These are phyloP conservation scores for Puccinia polysora DNA, from an alignment of 1,284 basidiomycete genomes.

Conservation along the genomic window DNA sequence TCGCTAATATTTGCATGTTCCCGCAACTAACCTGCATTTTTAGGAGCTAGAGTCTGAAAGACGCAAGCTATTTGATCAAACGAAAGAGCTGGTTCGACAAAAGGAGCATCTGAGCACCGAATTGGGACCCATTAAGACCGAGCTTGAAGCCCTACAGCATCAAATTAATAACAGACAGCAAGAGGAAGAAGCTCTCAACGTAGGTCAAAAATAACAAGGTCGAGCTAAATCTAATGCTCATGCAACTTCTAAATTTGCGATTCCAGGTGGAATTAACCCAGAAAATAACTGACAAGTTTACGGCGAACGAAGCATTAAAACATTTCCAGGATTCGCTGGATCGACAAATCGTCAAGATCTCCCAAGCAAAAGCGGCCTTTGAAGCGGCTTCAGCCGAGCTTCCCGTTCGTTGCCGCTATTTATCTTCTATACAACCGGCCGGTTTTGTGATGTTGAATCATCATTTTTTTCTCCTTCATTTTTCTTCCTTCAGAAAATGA, in stretches of 20 bases:
- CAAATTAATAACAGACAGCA: slow-evolving; percentile 6
- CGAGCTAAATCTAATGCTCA: background rate
- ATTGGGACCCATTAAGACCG: slow-evolving; percentile 5
- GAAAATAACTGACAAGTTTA: slow-evolving; percentile 4
- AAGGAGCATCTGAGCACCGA: background rate
- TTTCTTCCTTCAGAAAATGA: background rate
- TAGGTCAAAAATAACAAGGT: background rate
- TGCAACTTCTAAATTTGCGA: background rate
- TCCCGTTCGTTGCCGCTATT: background rate
- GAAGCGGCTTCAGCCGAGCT: slow-evolving; percentile 1
- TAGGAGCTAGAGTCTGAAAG: slow-evolving; percentile 26
- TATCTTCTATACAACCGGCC: background rate
- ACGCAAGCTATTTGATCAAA: slow-evolving; percentile 14
- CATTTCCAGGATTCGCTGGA: slow-evolving; percentile 13
- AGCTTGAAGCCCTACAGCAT: slow-evolving; percentile 7
- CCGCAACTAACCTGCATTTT: background rate
- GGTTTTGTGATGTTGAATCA: background rate
- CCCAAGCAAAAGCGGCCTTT: background rate
- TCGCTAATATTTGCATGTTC: background rate
- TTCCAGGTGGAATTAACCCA: slow-evolving; percentile 4
- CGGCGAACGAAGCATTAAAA: background rate
- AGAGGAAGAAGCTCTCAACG: slow-evolving; percentile 20
- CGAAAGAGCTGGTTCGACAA: background rate
- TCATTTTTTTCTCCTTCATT: background rate
- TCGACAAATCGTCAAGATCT: background rate